phyloP scores from a whole-genome alignment of 129 eudicot genomes.

The Gnaphalium uliginosum region DNA sequence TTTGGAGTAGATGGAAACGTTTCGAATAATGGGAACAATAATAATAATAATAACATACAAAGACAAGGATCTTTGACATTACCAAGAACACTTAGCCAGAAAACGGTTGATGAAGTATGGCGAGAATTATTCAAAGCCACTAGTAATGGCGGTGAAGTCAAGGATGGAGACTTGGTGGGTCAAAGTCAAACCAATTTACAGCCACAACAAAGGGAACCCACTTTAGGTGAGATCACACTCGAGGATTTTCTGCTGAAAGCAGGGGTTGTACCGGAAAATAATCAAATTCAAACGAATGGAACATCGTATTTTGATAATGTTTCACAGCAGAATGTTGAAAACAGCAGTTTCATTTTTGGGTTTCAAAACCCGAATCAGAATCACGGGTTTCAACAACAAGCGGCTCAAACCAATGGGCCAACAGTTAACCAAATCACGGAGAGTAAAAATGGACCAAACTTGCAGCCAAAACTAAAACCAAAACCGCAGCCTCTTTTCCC shows the following conservation, averaged over 20 bases:
- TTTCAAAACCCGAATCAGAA: constrained; percentile 61
- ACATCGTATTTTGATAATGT: constrained; percentile 43
- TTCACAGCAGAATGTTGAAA: constrained; percentile 33
- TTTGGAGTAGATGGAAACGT: constrained; percentile 39
- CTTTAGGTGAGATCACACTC: constrained; percentile 81
- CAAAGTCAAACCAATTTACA: constrained; percentile 41
- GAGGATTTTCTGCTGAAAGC: constrained; percentile 85
- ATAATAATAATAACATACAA: constrained; percentile 38
- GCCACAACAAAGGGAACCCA: constrained; percentile 55
- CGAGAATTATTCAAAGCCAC: constrained; percentile 55
- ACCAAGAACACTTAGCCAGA: constrained; percentile 90
- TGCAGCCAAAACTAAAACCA: constrained; percentile 44
- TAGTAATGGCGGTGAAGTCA: constrained; percentile 36
- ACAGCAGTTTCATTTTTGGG: constrained; percentile 43
- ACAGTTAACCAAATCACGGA: constrained; percentile 36
- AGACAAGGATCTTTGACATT: constrained; percentile 76
- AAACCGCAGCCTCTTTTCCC: constrained; percentile 58
- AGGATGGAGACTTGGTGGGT: constrained; percentile 42
- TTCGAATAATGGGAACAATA: constrained; percentile 20
- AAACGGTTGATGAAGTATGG: constrained; percentile 94
- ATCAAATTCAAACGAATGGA: constrained; percentile 34
- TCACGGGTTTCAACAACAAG: constrained; percentile 35
- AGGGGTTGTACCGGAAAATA: constrained; percentile 70
- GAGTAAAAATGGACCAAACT: constrained; percentile 36
- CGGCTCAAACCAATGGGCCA: constrained; percentile 31